phyloP scores from a whole-genome alignment of 192 early-diverging fungal genomes.

The Chytriomyces confervae region DNA sequence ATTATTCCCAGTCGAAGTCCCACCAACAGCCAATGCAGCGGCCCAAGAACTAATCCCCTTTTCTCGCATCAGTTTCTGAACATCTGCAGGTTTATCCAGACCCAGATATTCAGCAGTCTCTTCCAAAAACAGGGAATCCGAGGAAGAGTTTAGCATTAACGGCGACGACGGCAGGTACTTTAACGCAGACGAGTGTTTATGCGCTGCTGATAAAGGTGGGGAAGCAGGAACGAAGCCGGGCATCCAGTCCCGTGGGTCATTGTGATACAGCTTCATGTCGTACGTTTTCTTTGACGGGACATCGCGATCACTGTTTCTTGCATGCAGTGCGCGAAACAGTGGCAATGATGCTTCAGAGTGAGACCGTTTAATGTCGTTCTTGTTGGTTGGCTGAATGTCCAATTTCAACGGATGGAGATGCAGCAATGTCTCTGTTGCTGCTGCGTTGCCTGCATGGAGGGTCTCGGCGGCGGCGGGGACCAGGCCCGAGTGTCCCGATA shows the following conservation, averaged over 20 bases:
- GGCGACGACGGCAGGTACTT: background rate
- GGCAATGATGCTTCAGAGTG: too few relatives aligned
- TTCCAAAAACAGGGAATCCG: background rate
- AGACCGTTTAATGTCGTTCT: too few relatives aligned
- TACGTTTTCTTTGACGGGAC: background rate
- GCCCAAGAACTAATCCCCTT: slow-evolving; percentile 38
- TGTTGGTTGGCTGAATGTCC: too few relatives aligned
- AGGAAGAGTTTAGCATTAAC: background rate
- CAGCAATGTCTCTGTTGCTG: too few relatives aligned
- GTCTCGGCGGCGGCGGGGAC: too few relatives aligned
- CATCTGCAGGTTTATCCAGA: background rate
- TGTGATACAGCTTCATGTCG: background rate
- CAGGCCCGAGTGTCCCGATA: too few relatives aligned
- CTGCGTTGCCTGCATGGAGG: too few relatives aligned
- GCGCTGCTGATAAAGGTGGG: background rate
- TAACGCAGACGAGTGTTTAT: background rate
- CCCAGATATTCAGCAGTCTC: slow-evolving; percentile 4
- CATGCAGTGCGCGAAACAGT: too few relatives aligned
- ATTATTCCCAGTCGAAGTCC: background rate
- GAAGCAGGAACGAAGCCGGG: background rate
- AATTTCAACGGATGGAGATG: too few relatives aligned
- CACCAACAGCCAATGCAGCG: slow-evolving; percentile 13
- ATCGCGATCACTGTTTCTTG: too few relatives aligned
- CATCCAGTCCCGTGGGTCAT: slow-evolving; percentile 1
- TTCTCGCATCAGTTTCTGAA: background rate